These are phyloP conservation scores for Flaveria trinervia DNA, from an alignment of 129 eudicot genomes.

Conservation along the genomic window DNA sequence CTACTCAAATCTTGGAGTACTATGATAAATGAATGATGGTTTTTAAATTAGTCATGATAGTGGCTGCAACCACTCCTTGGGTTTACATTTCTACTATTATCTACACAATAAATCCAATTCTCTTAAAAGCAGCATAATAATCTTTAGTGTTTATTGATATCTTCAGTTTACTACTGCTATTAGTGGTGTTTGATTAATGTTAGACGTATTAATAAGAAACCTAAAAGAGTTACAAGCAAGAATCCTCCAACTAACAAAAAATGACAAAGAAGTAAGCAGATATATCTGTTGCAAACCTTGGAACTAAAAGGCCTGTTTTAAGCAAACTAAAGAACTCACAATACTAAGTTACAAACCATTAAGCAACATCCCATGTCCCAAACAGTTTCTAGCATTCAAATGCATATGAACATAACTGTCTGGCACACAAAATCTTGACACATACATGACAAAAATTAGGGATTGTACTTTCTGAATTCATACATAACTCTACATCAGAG, in stretches of 20 bases:
- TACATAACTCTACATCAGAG: not conserved
- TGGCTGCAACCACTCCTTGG: not conserved
- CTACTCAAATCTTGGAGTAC: not conserved
- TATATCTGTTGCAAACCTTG: constrained; percentile 3
- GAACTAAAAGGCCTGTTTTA: constrained; percentile 5
- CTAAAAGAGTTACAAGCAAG: constrained; percentile 9
- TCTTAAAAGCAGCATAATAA: constrained; percentile 14
- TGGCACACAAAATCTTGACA: constrained; percentile 12
- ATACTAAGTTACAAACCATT: not conserved
- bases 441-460: constrained; percentile 4
- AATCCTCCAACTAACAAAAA: constrained; percentile 4
- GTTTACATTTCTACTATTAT: not conserved
- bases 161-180: constrained; percentile 13
- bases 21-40: not conserved
- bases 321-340: not conserved
- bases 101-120: not conserved
- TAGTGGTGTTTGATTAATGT: not conserved
- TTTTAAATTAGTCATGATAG: not conserved
- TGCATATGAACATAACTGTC: not conserved
- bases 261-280: not conserved
- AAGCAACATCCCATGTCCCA: not conserved
- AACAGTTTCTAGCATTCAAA: constrained; percentile 16
- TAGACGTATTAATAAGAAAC: not conserved
- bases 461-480: not conserved
- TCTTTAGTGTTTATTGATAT: constrained; percentile 4